phyloP scores from a whole-genome alignment of 805 yeast species.

The Hanseniaspora lachancei region DNA sequence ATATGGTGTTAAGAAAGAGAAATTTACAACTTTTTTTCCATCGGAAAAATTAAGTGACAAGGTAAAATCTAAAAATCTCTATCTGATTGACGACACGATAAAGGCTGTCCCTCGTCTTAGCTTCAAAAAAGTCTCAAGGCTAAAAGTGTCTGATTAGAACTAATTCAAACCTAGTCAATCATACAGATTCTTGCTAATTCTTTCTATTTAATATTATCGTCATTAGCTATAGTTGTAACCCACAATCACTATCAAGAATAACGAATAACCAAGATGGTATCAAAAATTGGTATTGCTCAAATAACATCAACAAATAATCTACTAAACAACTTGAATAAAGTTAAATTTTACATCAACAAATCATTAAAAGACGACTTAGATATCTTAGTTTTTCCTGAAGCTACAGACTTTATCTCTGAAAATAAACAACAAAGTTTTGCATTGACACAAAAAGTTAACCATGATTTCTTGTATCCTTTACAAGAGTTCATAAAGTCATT shows the following conservation, averaged over 20 bases:
- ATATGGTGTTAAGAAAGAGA: neutral
- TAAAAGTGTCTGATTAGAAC: too few relatives aligned
- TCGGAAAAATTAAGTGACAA: neutral
- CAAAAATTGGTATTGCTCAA: conserved; percentile 68
- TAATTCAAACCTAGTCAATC: too few relatives aligned
- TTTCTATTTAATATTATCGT: too few relatives aligned
- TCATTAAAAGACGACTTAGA: conserved; percentile 53
- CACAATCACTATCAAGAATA: too few relatives aligned
- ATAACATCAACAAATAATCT: conserved; percentile 60
- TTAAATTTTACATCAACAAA: conserved; percentile 42
- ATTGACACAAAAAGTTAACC: conserved; percentile 40
- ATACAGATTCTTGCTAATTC: too few relatives aligned
- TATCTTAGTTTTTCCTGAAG: conserved; percentile 81
- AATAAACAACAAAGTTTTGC: conserved; percentile 50
- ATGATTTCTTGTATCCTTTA: conserved; percentile 32
- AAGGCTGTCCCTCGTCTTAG: neutral
- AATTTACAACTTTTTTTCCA: neutral
- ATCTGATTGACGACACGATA: neutral
- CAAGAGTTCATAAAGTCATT: conserved; percentile 35
- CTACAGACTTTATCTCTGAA: conserved; percentile 73
- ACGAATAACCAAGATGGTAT: neutral
- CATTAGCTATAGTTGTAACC: too few relatives aligned
- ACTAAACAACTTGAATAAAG: conserved; percentile 45
- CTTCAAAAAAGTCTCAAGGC: too few relatives aligned
- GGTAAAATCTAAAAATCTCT: too few relatives aligned